Evolutionary conservation across 75 land plant genomes (phyloP).

Genomic region (Chamaecyparis obtusa): DNA sequence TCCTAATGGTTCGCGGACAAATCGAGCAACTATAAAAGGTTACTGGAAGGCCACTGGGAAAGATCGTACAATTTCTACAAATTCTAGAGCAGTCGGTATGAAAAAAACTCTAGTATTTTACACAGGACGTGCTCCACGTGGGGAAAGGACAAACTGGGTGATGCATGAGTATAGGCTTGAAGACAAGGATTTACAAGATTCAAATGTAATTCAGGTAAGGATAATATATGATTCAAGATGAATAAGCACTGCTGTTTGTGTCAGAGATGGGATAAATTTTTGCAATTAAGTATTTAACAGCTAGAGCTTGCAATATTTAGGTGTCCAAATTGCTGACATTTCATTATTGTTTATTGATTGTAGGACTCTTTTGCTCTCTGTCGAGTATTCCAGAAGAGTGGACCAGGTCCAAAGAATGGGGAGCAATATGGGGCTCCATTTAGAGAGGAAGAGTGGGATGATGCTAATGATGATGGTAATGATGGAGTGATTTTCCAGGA

Average conservation of each 20-base stretch:
- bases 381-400: conserved; percentile 54
- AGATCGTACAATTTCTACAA: conserved; percentile 18
- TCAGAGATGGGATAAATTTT: not conserved
- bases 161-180: conserved; percentile 31
- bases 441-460: conserved; percentile 45
- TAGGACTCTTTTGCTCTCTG: conserved; percentile 55
- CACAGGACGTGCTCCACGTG: conserved; percentile 29
- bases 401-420: conserved; percentile 60
- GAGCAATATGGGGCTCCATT: conserved; percentile 63
- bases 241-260: not conserved
- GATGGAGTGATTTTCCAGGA: not conserved
- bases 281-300: not conserved
- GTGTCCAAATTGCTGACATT: not conserved
- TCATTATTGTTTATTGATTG: conserved; percentile 4
- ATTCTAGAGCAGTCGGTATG: conserved; percentile 18
- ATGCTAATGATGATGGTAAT: conserved; percentile 10
- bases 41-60: conserved; percentile 42
- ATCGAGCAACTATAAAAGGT: conserved; percentile 25
- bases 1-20: conserved; percentile 26
- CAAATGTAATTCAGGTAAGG: conserved; percentile 9
- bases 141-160: conserved; percentile 24
- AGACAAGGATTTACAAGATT: conserved; percentile 2
- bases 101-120: conserved; percentile 31
- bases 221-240: not conserved
- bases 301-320: not conserved